Evolutionary conservation across 2,329 filamentous ascomycete species (phyloP), one percentile per base, ranked within the genome.

Genomic region (Tolypocladium ophioglossoides): DNA sequence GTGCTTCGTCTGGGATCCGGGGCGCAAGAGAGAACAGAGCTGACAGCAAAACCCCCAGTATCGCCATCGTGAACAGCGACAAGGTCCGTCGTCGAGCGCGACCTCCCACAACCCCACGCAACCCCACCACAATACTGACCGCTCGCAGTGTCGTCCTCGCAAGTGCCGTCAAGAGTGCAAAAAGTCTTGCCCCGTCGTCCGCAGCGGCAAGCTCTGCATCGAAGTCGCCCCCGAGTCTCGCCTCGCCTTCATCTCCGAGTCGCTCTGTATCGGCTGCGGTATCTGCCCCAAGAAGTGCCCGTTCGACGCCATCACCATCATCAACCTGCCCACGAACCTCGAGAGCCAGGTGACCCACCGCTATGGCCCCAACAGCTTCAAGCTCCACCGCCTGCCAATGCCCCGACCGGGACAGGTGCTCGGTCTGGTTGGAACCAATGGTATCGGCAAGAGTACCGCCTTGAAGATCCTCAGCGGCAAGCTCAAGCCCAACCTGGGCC

Each of bases 81-180:
- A 97, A 99, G 86, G 90, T 94, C 18, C 12, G 50, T 71, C 67
- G 76, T 68, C 53, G 20, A 27, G 30, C 30, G 55, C 55, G 38
- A 27, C 14, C 49, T 48, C 46, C 35, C 44, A n/a, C 52, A 53
- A 51, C 52, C 52, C 50, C 58, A 54, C 56, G 59, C 49, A 61
- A 58, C 63, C 64, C 62, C 61, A 58, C 63, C 62, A 56, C 61
- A 59, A 58, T 59, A 55, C 62, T 61, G 59, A 65, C 44, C 58
- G 65, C 46, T 24, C 51, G 55, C 60, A 72, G 70, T 72, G 70
- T 65, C 67, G 64, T 52, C 69, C 68, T 58, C 63, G 61, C 66
- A 97, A 97, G 90, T 97, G 94, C 74, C 86, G 92, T 63, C 92
- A 96, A 78, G 94, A 99, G 75, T 99, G 94, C 82, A 97, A 97